Percentiles rank a stretch among this genome's conserved stretches.
These are phyloP conservation scores for Nakazawaea populi DNA, from an alignment of 805 yeast genomes.

Conservation along the genomic window DNA sequence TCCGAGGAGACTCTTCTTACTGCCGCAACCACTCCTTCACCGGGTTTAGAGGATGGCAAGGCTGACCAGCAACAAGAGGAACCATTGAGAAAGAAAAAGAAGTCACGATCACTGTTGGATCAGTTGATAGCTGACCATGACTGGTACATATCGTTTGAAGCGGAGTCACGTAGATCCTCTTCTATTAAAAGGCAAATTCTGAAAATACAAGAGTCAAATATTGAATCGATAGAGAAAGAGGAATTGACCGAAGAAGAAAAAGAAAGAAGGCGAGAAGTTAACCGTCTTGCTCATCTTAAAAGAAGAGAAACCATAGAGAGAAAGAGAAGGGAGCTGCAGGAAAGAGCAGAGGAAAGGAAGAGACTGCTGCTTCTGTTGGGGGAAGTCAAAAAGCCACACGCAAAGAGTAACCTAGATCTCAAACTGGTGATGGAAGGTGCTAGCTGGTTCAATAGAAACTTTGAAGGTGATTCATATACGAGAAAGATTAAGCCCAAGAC, in stretches of 20 bases:
- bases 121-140: constrained; percentile 19
- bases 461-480: constrained; percentile 1
- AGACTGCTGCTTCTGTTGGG: background rate
- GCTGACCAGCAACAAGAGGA: background rate
- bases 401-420: background rate
- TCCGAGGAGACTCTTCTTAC: background rate
- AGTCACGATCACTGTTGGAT: constrained; percentile 8
- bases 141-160: constrained; percentile 20
- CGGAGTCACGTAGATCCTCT: constrained; percentile 11
- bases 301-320: background rate
- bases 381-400: background rate
- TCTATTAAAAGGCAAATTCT: constrained; percentile 10
- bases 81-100: constrained; percentile 2
- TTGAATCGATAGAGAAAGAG: background rate
- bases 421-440: constrained; percentile 7
- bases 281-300: constrained; percentile 1
- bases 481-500: constrained; percentile 7
- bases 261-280: background rate
- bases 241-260: constrained; percentile 3
- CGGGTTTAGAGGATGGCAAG: background rate
- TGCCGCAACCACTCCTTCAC: background rate
- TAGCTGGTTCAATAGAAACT: constrained; percentile 9
- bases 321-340: background rate
- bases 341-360: constrained; percentile 2
- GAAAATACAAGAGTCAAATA: background rate